Percentiles rank a stretch among this genome's conserved stretches.
Conservation (phyloP, 805 yeast genomes). For the Spathaspora girioi region DNA sequence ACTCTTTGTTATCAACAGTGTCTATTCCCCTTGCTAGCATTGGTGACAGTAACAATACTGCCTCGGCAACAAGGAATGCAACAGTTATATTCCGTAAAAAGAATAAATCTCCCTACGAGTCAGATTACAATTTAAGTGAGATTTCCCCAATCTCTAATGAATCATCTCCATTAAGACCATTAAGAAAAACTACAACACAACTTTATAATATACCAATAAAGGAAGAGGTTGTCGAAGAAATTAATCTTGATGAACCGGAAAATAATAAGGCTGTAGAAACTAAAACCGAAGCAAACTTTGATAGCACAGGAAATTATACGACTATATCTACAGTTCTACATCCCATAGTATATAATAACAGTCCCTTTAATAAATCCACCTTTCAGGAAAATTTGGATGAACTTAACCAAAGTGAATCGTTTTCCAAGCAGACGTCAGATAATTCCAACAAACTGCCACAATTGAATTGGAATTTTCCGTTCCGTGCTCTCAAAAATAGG, state of each 20-base stretch:
- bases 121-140: slow-evolving; percentile 3
- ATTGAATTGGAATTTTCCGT: not conserved
- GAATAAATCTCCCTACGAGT: not conserved
- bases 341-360: not conserved
- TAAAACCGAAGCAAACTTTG: not conserved
- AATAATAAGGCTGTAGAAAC: not conserved
- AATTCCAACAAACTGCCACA: not conserved
- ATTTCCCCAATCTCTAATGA: slow-evolving; percentile 3
- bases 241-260: not conserved
- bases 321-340: slow-evolving; percentile 1
- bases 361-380: not conserved
- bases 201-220: not conserved
- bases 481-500: not conserved
- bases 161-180: not conserved
- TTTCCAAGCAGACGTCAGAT: not conserved
- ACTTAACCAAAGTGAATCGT: not conserved
- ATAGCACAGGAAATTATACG: not conserved
- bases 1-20: not conserved
- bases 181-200: not conserved
- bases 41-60: not conserved
- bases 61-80: slow-evolving; percentile 1
- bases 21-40: not conserved
- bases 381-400: not conserved
- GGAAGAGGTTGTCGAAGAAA: not conserved
- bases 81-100: slow-evolving; percentile 8